Base-by-base conservation (phyloP, 768 basidiomycete genomes). In the Termitomyces bulborhizus region DNA sequence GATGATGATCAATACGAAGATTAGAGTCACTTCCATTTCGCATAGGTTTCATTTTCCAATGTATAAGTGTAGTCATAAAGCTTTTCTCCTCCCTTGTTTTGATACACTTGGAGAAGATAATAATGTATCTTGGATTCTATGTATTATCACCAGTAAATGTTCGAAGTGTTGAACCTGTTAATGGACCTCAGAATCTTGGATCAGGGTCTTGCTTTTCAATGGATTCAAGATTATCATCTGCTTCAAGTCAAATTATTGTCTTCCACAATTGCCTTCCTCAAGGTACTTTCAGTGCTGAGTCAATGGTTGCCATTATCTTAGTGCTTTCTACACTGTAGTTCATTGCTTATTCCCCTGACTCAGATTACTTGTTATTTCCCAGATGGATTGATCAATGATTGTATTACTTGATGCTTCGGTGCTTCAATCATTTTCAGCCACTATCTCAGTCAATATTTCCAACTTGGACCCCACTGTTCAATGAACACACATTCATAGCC, bases 1-100 rank as follows among this genome's bases (percentile, higher is more conserved):
- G 62, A 63, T 18, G 60, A 60, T 26, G 60, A 63, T 29, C 55
- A 56, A 34, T 58, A 56, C 36, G 55, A 57, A n/a, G 56, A 57
- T 34, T 57, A 47, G 47, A 50, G 26, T 49, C 36, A 37, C 6
- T 47, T 6, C 16, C n/a, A 4, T 29, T 34, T 7, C 21, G n/a
- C 42, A 26, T 24, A n/a, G 13, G 26, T n/a, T 40, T n/a, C 27
- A 27, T 40, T 27, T 29, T 44, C 15, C 26, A 45, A 8, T 40
- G 26, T 50, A 50, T n/a, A 49, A 26, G 26, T 39, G 36, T 39
- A 27, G 27, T 49, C 12, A 18, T 50, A 29, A 6, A 40, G 37
- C 6, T 29, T n/a, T 16, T 47, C 1, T 4, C 12, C 3, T 50
- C 12, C 6, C 6, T 5, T 32, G 4, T 26, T 26, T 37, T 9